Evolutionary conservation across 768 basidiomycete species (phyloP).

Genomic region (Collybiopsis confluens): DNA sequence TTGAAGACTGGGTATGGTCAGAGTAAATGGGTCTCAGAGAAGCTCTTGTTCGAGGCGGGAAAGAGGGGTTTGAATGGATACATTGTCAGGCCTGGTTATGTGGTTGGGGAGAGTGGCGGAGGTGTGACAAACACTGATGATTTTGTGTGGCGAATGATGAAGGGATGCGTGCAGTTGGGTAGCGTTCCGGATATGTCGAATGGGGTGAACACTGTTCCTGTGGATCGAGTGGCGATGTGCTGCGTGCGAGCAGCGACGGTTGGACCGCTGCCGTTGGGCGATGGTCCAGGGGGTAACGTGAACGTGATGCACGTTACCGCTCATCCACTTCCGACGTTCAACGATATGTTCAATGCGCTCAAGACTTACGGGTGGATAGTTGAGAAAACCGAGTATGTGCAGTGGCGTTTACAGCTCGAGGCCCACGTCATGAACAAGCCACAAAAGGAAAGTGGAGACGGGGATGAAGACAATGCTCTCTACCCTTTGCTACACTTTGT

Average conservation of each 20-base stretch:
- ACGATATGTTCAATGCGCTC: constrained; percentile 74
- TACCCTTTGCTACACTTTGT: constrained; percentile 98
- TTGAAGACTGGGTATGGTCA: constrained; percentile 95
- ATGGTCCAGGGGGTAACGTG: constrained; percentile 26
- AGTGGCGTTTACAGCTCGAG: constrained; percentile 90
- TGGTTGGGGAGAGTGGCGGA: constrained; percentile 85
- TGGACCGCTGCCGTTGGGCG: constrained; percentile 43
- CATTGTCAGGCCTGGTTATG: constrained; percentile 91
- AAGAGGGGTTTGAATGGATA: constrained; percentile 79
- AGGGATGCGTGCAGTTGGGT: constrained; percentile 98
- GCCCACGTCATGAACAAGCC: constrained; percentile 87
- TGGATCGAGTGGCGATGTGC: constrained; percentile 90
- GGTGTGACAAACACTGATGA: constrained; percentile 99
- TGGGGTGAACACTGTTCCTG: constrained; percentile 96
- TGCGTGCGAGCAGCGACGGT: constrained; percentile 64
- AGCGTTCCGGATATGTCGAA: constrained; percentile 97
- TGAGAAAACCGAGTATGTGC: constrained; percentile 78
- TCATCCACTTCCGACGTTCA: constrained; percentile 83
- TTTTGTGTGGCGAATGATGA: constrained; percentile 97
- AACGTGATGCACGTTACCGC: constrained; percentile 83
- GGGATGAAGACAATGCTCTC: constrained; percentile 86
- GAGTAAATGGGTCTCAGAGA: constrained; percentile 98
- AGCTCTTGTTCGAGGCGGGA: constrained; percentile 87
- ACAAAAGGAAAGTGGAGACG: background rate
- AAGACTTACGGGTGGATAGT: constrained; percentile 76